Base-by-base conservation (phyloP, 805 yeast species). In the Cyberlindnera xylosilytica region DNA sequence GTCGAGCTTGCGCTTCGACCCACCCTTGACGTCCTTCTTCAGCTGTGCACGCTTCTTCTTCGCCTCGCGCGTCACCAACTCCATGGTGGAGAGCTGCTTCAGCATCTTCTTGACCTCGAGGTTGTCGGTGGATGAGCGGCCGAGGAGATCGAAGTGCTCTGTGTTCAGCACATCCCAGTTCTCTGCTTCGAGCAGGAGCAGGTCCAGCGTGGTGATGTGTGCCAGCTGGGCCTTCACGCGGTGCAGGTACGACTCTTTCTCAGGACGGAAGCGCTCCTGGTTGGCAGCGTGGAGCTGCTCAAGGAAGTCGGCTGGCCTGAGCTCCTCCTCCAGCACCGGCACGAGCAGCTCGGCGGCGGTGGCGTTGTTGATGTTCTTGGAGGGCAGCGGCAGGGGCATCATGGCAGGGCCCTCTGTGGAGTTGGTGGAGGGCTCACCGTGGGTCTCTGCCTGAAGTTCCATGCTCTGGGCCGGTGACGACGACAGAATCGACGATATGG, bases 151-250 rank as follows among this genome's bases (percentile, higher is more conserved):
- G 26, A 53, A 47, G 45, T 58, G 56, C 36, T 56, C 60, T 6
- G 46, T 41, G 38, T 57, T 58, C 15, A 58, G 28, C 13, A 43
- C 50, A 24, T 58, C 58, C 61, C 61, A 57, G 28, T 52, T 51
- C 24, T 53, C 58, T 10, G 58, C 46, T 26, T 53, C 52, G 35
- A 51, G 17, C 12, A 56, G 34, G 4, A 58, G 37, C 5, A 56
- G 31, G 30, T 58, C 62, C 39, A 58, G 39, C 0, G 60, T 58
- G 4, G 61, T 46, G 35, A 56, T 50, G 36, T 58, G 61, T 1
- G 61, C 56, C 8, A 58, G 42, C 36, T 54, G 53, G 2, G 55
- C 34, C 36, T 39, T 57, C 12, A 58, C 38, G 17, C 48, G 44
- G 32, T 55, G 45, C 3, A 58, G 45, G 30, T 57, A 55, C 1